Base-by-base conservation (phyloP, 1,284 basidiomycete genomes). In the Rhodotorula sp. region DNA sequence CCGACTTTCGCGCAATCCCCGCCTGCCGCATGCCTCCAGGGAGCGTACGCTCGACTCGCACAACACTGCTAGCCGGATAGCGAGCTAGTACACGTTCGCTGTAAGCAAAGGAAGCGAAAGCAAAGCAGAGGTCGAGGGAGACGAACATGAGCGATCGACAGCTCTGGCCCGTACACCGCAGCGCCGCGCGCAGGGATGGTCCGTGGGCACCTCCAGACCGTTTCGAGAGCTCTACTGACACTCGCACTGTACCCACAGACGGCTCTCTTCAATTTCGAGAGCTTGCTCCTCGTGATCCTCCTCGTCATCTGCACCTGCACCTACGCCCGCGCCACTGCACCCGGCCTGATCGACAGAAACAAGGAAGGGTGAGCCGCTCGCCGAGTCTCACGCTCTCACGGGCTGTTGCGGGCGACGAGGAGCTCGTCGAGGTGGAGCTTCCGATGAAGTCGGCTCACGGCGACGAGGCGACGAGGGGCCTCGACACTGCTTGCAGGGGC, bases 251-350 rank as follows among this genome's bases (percentile, higher is more conserved):
- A 27, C 44, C 4, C 23, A 17, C 78, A 97, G 95, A 96, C 95
- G 58, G 96, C 97, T 12, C 86, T 99, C 50, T 97, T 99, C 88
- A 96, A 97, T 84, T 99, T 99, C 80, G 91, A 96, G 82, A 95
- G 93, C 1, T 87, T 99, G 25, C 86, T 99, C 19, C 88, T 97
- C 77, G 93, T 97, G 80, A 89, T 97, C 74, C 86, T 99, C 23
- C 88, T 99, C 64, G 85, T 91, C 80, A 94, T 98, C 73, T 99
- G 97, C 84, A 98, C 96, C 57, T 97, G 93, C 85, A 96, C 97
- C 4, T 99, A 99, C 81, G 87, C 96, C 23, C 89, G 96, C 66
- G 90, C 92, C 0, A 89, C 93, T 5, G 90, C 92, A 8, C 96
- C 96, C 8, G 87, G 91, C 41, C 83, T 99, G 12, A 87, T 99